Conservation (phyloP, 305 asterid species). For the Fraxinus ornus region DNA sequence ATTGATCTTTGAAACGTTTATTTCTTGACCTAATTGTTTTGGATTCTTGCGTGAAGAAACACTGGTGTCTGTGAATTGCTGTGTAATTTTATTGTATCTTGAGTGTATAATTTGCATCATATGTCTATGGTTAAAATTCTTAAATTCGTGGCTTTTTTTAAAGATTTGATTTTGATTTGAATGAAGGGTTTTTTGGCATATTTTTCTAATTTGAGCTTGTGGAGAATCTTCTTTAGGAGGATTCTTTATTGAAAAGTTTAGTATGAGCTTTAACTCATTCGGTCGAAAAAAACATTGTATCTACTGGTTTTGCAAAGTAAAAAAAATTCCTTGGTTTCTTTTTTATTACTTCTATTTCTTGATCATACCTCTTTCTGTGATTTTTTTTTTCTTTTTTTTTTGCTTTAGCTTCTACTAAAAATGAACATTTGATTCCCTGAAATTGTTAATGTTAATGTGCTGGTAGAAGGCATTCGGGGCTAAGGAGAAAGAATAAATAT, state of each 20-base stretch:
- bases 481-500: neutral
- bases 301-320: neutral
- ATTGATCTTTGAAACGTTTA: neutral
- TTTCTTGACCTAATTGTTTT: conserved; percentile 1
- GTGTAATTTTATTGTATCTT: neutral
- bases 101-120: neutral
- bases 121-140: neutral
- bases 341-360: neutral
- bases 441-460: neutral
- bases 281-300: neutral
- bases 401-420: neutral
- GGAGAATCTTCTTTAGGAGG: neutral
- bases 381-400: neutral
- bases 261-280: conserved; percentile 1
- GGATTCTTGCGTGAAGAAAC: neutral
- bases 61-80: neutral
- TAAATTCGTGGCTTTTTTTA: neutral
- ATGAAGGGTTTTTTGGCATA: neutral
- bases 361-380: neutral
- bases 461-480: neutral
- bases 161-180: conserved; percentile 3
- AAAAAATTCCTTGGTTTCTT: neutral
- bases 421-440: neutral
- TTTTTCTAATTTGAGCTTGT: neutral
- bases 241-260: conserved; percentile 7